These are phyloP conservation scores for Trifolium dubium DNA, from an alignment of 306 rosid genomes.

Conservation along the genomic window DNA sequence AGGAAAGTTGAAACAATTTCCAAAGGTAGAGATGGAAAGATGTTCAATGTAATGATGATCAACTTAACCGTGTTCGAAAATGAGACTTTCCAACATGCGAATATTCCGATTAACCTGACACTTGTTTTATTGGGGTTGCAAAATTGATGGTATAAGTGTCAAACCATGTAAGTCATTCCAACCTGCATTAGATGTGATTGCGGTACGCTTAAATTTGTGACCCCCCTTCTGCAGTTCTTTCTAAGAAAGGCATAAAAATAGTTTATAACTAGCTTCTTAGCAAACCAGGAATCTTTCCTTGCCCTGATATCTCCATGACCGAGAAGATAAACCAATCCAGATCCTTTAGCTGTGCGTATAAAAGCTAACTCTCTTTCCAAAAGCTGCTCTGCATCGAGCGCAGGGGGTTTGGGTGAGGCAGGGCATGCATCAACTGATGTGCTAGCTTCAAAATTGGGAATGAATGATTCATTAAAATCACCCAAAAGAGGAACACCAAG, in stretches of 20 bases:
- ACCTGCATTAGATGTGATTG: conserved; percentile 96
- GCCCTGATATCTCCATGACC: conserved; percentile 98
- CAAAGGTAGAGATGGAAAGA: conserved; percentile 19
- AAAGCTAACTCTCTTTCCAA: conserved; percentile 88
- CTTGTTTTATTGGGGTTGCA: conserved; percentile 35
- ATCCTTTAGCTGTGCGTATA: conserved; percentile 85
- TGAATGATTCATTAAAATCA: conserved; percentile 52
- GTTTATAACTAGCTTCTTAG: conserved; percentile 83
- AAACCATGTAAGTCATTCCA: conserved; percentile 96
- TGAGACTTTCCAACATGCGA: conserved; percentile 22
- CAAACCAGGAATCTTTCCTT: conserved; percentile 89
- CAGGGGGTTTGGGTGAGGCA: conserved; percentile 51
- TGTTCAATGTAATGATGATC: conserved; percentile 28
- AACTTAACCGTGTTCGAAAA: conserved; percentile 18
- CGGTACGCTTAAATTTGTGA: conserved; percentile 87
- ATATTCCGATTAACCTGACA: conserved; percentile 29
- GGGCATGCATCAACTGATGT: conserved; percentile 61
- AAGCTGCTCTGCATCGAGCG: conserved; percentile 78
- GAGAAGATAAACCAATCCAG: conserved; percentile 92
- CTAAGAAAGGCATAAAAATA: conserved; percentile 88
- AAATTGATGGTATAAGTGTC: conserved; percentile 70
- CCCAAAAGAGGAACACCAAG: conserved; percentile 84
- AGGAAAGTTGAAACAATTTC: conserved; percentile 26
- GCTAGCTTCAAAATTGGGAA: conserved; percentile 61
- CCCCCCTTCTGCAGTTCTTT: conserved; percentile 90